These are phyloP conservation scores for Pichia ethanolica DNA, from an alignment of 805 yeast species.

Conservation along the genomic window DNA sequence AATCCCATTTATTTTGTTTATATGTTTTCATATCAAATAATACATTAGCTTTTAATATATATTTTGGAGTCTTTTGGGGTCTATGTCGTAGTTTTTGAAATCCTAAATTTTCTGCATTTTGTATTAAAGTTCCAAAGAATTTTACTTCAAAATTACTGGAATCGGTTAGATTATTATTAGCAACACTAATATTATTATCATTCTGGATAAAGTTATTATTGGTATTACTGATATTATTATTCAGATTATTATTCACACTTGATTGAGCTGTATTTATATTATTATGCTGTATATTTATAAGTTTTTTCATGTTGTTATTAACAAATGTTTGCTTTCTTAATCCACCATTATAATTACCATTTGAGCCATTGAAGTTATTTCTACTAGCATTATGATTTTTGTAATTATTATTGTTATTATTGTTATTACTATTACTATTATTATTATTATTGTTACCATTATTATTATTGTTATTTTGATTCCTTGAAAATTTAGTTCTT, in stretches of 20 bases:
- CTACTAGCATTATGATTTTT: too few relatives aligned
- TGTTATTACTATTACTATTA: not conserved
- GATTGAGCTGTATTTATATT: too few relatives aligned
- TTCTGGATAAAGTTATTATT: too few relatives aligned
- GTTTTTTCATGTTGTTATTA: too few relatives aligned
- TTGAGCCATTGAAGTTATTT: too few relatives aligned
- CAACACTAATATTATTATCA: too few relatives aligned
- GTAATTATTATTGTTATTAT: too few relatives aligned
- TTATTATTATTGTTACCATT: not conserved
- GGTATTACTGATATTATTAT: too few relatives aligned
- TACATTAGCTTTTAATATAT: constrained; percentile 26
- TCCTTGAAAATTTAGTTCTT: not conserved
- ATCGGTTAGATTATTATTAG: not conserved
- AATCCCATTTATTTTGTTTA: constrained; percentile 57
- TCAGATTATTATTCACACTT: too few relatives aligned
- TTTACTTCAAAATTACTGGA: constrained; percentile 17
- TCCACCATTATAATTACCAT: too few relatives aligned
- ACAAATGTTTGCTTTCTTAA: too few relatives aligned
- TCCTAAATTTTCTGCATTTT: constrained; percentile 24
- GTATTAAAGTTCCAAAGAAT: constrained; percentile 26
- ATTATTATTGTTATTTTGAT: not conserved
- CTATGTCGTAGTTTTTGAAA: constrained; percentile 19
- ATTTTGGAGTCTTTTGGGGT: constrained; percentile 22
- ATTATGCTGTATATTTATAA: too few relatives aligned
- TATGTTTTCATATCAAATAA: constrained; percentile 30